phyloP scores from a whole-genome alignment of 371 early-diverging fungal species.

The Actinomortierella ambigua region DNA sequence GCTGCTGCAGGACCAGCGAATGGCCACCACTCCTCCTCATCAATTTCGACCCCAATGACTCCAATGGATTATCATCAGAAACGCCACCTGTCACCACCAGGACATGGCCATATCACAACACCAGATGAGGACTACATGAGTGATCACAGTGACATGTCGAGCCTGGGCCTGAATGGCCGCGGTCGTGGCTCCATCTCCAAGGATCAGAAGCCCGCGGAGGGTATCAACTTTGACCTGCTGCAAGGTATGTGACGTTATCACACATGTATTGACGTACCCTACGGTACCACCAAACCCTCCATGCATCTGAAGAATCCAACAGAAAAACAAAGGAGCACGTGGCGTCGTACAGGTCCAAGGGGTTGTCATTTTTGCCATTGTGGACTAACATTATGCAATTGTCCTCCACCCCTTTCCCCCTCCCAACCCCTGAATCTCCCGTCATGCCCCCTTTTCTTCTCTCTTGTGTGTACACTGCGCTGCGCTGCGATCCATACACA shows the following conservation, averaged over 20 bases:
- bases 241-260: conserved; percentile 58
- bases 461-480: no score
- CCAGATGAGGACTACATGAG: conserved; percentile 54
- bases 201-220: conserved; percentile 76
- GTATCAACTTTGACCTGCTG: conserved; percentile 73
- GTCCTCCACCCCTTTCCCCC: background rate
- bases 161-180: conserved; percentile 49
- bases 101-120: conserved; percentile 9
- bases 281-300: no score
- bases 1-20: conserved; percentile 1
- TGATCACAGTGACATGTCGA: conserved; percentile 66
- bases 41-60: background rate
- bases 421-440: no score
- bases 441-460: no score
- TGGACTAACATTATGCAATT: background rate
- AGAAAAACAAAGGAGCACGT: background rate
- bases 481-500: no score
- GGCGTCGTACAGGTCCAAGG: background rate
- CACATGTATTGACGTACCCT: no score
- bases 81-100: conserved; percentile 29
- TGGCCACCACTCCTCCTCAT: background rate
- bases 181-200: conserved; percentile 50
- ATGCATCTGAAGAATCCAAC: no score
- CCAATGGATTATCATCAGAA: conserved; percentile 40
- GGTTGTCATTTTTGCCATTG: no score